Percentiles rank a stretch among this genome's conserved stretches.
Conservation (phyloP, 2,329 filamentous ascomycete species). For the Stachybotrys chartarum region DNA sequence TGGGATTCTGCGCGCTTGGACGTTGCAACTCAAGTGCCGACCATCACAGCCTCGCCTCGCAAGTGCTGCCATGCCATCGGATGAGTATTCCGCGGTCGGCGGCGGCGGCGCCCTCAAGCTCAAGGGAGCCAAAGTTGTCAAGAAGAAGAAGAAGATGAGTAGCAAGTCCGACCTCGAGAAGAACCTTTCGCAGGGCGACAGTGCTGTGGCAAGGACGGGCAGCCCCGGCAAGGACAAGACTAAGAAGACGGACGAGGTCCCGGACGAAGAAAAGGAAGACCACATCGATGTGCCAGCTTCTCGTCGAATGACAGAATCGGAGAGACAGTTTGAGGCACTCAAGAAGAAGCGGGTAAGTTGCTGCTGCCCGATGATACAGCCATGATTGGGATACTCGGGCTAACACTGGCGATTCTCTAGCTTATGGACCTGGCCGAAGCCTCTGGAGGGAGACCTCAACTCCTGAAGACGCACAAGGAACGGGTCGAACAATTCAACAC, state of each 20-base stretch:
- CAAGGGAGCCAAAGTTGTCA: constrained; percentile 65
- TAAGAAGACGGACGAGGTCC: constrained; percentile 18
- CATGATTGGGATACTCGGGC: background rate
- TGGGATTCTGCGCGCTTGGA: background rate
- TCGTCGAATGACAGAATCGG: constrained; percentile 70
- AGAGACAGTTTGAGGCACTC: constrained; percentile 73
- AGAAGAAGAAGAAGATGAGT: constrained; percentile 57
- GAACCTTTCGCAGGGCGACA: constrained; percentile 28
- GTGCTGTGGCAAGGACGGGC: constrained; percentile 15
- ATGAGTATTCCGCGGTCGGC: constrained; percentile 63
- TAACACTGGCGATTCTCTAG: constrained; percentile 33
- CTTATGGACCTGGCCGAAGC: constrained; percentile 70
- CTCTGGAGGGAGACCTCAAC: constrained; percentile 55
- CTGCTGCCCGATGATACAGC: background rate
- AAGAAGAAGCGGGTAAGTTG: constrained; percentile 67
- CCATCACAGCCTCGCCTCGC: background rate
- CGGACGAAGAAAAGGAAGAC: constrained; percentile 23
- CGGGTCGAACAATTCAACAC: constrained; percentile 92
- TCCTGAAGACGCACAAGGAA: constrained; percentile 95
- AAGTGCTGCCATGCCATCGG: constrained; percentile 51
- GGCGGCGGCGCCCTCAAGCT: constrained; percentile 74
- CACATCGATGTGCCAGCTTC: constrained; percentile 19
- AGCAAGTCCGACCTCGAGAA: constrained; percentile 40
- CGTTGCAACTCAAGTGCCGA: background rate
- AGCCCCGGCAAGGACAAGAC: constrained; percentile 11